phyloP scores from a whole-genome alignment of 345 rosid species.

The Salix purpurea region DNA sequence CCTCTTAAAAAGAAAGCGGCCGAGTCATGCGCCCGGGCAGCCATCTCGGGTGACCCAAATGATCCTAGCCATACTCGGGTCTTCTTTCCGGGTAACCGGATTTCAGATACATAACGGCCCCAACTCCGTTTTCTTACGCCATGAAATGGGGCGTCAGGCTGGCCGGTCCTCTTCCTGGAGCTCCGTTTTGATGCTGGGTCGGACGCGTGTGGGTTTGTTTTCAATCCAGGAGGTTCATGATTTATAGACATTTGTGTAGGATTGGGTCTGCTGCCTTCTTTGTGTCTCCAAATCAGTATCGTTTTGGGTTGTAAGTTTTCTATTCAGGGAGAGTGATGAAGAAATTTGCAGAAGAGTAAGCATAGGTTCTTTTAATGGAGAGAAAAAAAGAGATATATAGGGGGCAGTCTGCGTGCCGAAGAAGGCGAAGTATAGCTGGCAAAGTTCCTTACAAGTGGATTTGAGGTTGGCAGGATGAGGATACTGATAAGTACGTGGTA shows the following conservation, averaged over 20 bases:
- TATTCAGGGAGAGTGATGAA: neutral
- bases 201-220: neutral
- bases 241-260: neutral
- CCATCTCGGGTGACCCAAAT: constrained; percentile 27
- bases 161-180: constrained; percentile 12
- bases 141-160: constrained; percentile 12
- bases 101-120: constrained; percentile 35
- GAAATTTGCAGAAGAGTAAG: neutral
- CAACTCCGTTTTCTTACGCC: constrained; percentile 30
- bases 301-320: neutral
- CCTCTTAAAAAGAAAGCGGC: constrained; percentile 32
- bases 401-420: neutral
- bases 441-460: neutral
- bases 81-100: constrained; percentile 28
- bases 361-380: neutral
- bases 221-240: neutral
- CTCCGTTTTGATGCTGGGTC: neutral
- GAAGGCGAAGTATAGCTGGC: constrained; percentile 5
- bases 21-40: constrained; percentile 31
- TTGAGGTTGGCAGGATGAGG: neutral
- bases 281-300: neutral
- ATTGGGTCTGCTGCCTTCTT: too few species aligned
- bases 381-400: neutral
- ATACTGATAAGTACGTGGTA: neutral
- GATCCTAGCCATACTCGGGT: constrained; percentile 33